A percentile compares a stretch with the other conserved stretches of the same genome.
Evolutionary conservation across 108 stramenopile species (phyloP).

Genomic region (Schizochytrium sp.): DNA sequence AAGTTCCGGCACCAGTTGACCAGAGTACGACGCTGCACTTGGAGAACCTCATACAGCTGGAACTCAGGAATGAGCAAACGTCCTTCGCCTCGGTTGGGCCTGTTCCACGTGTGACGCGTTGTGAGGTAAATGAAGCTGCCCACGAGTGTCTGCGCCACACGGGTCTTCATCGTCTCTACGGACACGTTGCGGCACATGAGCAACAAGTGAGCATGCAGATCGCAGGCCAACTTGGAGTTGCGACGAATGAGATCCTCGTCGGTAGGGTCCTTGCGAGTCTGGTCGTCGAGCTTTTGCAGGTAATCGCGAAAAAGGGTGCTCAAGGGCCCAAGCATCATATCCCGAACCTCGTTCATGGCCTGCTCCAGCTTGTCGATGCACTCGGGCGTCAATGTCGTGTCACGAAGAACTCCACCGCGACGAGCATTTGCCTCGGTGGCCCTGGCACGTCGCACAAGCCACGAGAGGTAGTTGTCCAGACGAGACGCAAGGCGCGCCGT

Average conservation of each 20-base stretch:
- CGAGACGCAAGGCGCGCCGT: conserved; percentile 19
- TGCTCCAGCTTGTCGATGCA: conserved; percentile 7
- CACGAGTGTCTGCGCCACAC: conserved; percentile 14
- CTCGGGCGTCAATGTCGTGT: background rate
- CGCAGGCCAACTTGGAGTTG: conserved; percentile 25
- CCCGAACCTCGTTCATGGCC: background rate
- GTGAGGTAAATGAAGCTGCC: conserved; percentile 29
- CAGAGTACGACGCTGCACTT: conserved; percentile 21
- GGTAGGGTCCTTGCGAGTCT: conserved; percentile 21
- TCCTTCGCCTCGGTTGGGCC: background rate
- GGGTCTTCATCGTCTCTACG: background rate
- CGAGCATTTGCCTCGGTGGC: background rate
- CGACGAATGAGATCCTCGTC: conserved; percentile 24
- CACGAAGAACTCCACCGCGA: background rate
- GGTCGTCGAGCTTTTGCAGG: conserved; percentile 10
- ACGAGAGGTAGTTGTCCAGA: conserved; percentile 23
- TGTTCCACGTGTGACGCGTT: conserved; percentile 34
- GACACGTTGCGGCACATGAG: conserved; percentile 21
- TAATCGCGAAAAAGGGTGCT: conserved; percentile 12
- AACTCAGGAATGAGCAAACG: conserved; percentile 21
- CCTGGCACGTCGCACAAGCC: background rate
- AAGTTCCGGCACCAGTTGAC: conserved; percentile 1
- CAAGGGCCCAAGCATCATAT: background rate
- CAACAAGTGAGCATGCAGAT: conserved; percentile 23
- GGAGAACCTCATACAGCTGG: conserved; percentile 25